Evolutionary conservation across 140 eudicot genomes (phyloP).

Genomic region (Cichorium intybus): DNA sequence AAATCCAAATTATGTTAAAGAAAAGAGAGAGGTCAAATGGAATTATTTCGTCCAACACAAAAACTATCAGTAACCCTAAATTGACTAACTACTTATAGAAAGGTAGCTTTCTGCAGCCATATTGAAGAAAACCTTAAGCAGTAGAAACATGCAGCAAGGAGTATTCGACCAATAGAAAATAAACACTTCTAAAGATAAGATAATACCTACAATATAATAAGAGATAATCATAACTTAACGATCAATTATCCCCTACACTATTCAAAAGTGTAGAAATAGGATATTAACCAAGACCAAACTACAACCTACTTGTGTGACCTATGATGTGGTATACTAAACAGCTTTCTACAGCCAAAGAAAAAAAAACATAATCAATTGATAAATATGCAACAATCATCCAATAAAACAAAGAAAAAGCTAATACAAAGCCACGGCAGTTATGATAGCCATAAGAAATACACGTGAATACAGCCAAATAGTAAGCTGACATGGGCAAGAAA

Average conservation of each 20-base stretch:
- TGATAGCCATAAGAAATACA: neutral
- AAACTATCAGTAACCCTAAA: slow-evolving; percentile 1
- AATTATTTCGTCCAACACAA: too few species aligned
- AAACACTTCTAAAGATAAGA: neutral
- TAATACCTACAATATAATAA: neutral
- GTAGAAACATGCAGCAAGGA: neutral
- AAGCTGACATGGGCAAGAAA: neutral
- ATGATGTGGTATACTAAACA: neutral
- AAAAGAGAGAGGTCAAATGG: neutral
- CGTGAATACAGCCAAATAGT: neutral
- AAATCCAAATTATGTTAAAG: neutral
- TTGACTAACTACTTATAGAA: neutral
- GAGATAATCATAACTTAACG: neutral
- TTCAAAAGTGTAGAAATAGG: slow-evolving; percentile 5
- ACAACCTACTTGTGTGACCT: neutral
- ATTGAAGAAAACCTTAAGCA: neutral
- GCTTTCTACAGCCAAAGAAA: neutral
- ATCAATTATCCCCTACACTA: neutral
- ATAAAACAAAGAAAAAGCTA: too few species aligned
- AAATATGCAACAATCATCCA: slow-evolving; percentile 7
- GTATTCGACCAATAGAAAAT: neutral
- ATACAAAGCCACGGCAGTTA: neutral
- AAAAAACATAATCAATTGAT: slow-evolving; percentile 1
- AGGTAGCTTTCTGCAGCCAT: slow-evolving; percentile 3
- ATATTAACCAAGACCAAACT: neutral